Percentiles rank a stretch among this genome's conserved stretches.
Evolutionary conservation across 1,139 yeast genomes (phyloP).

Genomic region (Candida labiduridarum): DNA sequence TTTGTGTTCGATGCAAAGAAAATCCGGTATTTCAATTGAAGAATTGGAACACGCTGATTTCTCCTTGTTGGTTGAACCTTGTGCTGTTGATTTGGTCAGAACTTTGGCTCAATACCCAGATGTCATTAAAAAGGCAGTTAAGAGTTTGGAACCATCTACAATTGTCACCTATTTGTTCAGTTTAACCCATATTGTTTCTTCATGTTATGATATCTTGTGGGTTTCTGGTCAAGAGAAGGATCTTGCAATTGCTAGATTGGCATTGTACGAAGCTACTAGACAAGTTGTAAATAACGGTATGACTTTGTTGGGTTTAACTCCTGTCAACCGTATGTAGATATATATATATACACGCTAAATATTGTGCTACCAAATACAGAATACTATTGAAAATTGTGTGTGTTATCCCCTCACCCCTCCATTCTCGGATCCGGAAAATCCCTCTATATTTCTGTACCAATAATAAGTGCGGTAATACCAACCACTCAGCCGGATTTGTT

Average conservation of each 20-base stretch:
- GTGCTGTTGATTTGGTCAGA: constrained; percentile 74
- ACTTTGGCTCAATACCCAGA: constrained; percentile 91
- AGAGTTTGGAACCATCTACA: constrained; percentile 91
- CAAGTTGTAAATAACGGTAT: constrained; percentile 91
- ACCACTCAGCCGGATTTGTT: not conserved
- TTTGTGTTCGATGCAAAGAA: constrained; percentile 92
- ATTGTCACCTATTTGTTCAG: constrained; percentile 91
- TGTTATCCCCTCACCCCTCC: not conserved
- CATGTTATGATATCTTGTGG: constrained; percentile 95
- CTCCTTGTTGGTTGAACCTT: constrained; percentile 73
- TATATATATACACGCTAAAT: not conserved
- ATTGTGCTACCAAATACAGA: not conserved
- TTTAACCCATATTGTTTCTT: constrained; percentile 90
- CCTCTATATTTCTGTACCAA: not conserved
- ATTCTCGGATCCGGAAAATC: constrained; percentile 1
- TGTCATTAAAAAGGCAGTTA: constrained; percentile 77
- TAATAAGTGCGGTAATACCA: not conserved
- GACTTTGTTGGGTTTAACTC: constrained; percentile 88
- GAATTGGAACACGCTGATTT: constrained; percentile 62
- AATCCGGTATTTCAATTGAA: constrained; percentile 56
- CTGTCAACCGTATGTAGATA: constrained; percentile 92
- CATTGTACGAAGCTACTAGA: constrained; percentile 87
- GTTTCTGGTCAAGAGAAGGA: constrained; percentile 94
- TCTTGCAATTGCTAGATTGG: constrained; percentile 88
- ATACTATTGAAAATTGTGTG: not conserved